Evolutionary conservation across 345 rosid genomes (phyloP).

Genomic region (Eucalyptus leucophloia): DNA sequence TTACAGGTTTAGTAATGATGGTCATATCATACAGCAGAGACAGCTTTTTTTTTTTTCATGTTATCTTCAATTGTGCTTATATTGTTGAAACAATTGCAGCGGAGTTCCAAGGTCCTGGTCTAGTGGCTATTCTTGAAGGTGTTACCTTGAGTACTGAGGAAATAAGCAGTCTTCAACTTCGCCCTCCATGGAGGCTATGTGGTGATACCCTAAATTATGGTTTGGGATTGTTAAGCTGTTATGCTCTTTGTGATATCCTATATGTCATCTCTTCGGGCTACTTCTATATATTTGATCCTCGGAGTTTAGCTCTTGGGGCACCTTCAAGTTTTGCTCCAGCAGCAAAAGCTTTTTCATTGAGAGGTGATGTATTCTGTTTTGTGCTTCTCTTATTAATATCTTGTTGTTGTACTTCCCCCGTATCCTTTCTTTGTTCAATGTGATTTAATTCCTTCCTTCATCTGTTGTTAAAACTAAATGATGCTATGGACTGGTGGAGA

Average conservation of each 20-base stretch:
- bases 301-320: constrained; percentile 55
- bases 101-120: constrained; percentile 93
- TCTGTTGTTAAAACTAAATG: not conserved
- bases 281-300: constrained; percentile 92
- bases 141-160: constrained; percentile 80
- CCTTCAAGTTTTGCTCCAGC: constrained; percentile 61
- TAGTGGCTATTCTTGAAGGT: constrained; percentile 84
- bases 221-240: constrained; percentile 83
- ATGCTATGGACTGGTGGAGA: not conserved
- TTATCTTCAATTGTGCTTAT: not conserved
- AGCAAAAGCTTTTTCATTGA: constrained; percentile 78
- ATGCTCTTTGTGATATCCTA: constrained; percentile 62
- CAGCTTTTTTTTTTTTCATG: not conserved
- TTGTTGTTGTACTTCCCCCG: not conserved
- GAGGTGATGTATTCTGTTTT: constrained; percentile 28
- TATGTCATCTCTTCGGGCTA: constrained; percentile 77
- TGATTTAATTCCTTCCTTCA: not conserved
- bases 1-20: not conserved
- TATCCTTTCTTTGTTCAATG: not conserved
- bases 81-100: constrained; percentile 25
- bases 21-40: not conserved
- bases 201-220: constrained; percentile 84
- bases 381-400: not conserved
- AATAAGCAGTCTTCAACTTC: constrained; percentile 84
- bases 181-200: constrained; percentile 86